These are phyloP conservation scores for grape (Vitis vinifera) DNA, from an alignment of 164 flowering plant species.

Conservation along the genomic window DNA sequence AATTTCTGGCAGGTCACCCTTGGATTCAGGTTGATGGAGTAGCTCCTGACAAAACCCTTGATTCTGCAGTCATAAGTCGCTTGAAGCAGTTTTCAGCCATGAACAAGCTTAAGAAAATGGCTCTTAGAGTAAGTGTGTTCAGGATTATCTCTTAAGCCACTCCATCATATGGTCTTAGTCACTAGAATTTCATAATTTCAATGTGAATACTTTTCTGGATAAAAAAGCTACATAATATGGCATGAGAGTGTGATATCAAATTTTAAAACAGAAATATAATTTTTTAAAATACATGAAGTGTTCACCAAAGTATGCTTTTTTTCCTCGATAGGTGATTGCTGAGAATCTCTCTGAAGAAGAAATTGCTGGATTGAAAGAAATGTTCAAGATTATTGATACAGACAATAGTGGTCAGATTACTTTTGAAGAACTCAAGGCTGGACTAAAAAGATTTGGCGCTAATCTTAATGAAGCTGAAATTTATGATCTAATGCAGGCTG, in stretches of 20 bases:
- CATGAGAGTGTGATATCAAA: too few relatives aligned
- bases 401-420: slow-evolving; percentile 91
- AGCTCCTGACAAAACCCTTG: slow-evolving; percentile 87
- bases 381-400: slow-evolving; percentile 87
- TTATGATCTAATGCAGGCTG: slow-evolving; percentile 76
- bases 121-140: slow-evolving; percentile 59
- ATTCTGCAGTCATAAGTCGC: slow-evolving; percentile 74
- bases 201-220: background rate
- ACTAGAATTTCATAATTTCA: background rate
- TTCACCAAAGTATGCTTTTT: background rate
- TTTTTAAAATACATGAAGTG: background rate
- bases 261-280: background rate
- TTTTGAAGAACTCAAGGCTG: slow-evolving; percentile 81
- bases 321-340: slow-evolving; percentile 62
- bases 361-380: slow-evolving; percentile 86
- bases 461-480: slow-evolving; percentile 80
- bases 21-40: slow-evolving; percentile 76
- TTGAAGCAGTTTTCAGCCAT: slow-evolving; percentile 83
- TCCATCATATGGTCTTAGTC: background rate
- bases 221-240: background rate
- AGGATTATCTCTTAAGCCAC: background rate
- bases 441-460: slow-evolving; percentile 75
- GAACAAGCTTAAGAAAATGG: slow-evolving; percentile 91
- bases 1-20: slow-evolving; percentile 67
- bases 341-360: slow-evolving; percentile 85